A percentile compares a stretch with the other conserved stretches of the same genome.
Evolutionary conservation across 1,139 yeast species (phyloP).

Genomic region (Hyphopichia wangnamkhiaoensis): DNA sequence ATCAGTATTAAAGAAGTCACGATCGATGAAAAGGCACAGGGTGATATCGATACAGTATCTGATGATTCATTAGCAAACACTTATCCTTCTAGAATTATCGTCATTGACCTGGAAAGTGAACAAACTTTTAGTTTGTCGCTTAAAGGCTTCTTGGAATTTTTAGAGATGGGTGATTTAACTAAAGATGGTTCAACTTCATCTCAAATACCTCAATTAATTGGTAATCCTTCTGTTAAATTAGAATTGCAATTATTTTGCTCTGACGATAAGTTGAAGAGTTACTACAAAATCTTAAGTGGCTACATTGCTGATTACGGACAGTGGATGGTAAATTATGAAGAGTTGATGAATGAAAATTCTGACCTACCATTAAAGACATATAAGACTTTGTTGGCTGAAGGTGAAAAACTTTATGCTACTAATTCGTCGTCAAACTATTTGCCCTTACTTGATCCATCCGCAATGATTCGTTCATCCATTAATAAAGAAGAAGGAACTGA

Average conservation of each 20-base stretch:
- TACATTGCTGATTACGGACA: conserved; percentile 46
- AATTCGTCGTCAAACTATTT: conserved; percentile 22
- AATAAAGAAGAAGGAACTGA: conserved; percentile 11
- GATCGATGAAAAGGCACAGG: conserved; percentile 31
- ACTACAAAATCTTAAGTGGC: conserved; percentile 32
- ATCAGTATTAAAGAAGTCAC: conserved; percentile 32
- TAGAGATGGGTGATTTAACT: conserved; percentile 11
- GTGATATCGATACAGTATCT: conserved; percentile 41
- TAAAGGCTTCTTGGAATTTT: conserved; percentile 37
- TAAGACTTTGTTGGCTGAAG: conserved; percentile 50
- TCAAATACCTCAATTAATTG: conserved; percentile 11
- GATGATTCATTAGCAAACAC: conserved; percentile 52
- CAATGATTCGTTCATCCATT: not conserved
- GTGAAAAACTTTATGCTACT: conserved; percentile 51
- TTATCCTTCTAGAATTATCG: conserved; percentile 54
- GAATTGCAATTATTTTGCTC: conserved; percentile 50
- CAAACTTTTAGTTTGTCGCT: conserved; percentile 45
- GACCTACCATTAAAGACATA: conserved; percentile 51
- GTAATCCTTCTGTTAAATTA: conserved; percentile 22
- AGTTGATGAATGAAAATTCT: conserved; percentile 37
- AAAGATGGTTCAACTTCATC: not conserved
- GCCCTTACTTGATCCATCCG: conserved; percentile 3
- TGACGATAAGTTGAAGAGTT: conserved; percentile 51
- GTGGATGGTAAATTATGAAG: conserved; percentile 54
- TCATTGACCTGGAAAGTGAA: conserved; percentile 29